A percentile compares a stretch with the other conserved stretches of the same genome.
These are phyloP conservation scores for Kuraishia molischiana DNA, from an alignment of 805 yeast species.

Conservation along the genomic window DNA sequence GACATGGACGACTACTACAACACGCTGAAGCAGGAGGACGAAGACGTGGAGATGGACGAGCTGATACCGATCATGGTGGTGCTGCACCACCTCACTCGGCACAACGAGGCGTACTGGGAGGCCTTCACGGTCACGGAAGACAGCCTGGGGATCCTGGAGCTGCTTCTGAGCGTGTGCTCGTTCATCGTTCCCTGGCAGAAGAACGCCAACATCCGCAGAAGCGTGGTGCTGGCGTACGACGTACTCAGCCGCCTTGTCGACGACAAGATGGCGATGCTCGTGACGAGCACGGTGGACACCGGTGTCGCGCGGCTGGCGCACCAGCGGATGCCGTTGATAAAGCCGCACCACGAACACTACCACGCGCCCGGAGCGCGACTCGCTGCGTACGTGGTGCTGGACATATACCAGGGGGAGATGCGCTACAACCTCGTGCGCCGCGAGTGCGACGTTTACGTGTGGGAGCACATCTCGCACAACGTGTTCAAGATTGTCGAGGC, in stretches of 20 bases:
- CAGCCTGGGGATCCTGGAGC: neutral
- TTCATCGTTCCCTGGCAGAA: neutral
- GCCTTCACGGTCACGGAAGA: neutral
- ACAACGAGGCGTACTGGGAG: neutral
- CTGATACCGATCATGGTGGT: neutral
- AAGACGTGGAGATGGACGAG: neutral
- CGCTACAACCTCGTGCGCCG: neutral
- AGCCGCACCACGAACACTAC: neutral
- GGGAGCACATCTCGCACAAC: neutral
- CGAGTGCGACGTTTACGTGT: neutral
- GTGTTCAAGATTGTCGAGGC: neutral
- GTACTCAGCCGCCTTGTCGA: neutral
- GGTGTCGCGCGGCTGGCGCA: neutral
- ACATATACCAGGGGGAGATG: neutral
- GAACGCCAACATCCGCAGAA: neutral
- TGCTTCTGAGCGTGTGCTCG: neutral
- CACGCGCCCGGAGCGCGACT: too few species aligned
- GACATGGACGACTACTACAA: neutral
- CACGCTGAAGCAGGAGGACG: neutral
- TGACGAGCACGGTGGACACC: neutral
- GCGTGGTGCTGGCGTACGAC: neutral
- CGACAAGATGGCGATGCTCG: neutral
- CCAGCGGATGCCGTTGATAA: neutral
- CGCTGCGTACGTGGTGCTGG: neutral
- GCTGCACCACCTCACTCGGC: neutral